phyloP scores from a whole-genome alignment of 192 early-diverging fungal species.

The Oehlia diaphana region DNA sequence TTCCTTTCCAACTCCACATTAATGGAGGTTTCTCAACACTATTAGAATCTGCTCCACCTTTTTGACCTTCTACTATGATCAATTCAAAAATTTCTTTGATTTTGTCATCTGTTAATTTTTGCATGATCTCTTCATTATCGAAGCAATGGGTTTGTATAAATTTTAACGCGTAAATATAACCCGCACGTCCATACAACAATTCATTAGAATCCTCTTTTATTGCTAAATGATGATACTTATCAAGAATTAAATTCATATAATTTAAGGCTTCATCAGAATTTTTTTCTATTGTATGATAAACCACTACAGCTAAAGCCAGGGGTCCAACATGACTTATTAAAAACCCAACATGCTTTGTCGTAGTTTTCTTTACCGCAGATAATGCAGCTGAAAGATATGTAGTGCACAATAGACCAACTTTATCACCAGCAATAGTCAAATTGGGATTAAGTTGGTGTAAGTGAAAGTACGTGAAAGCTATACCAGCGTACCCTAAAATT shows the following conservation, averaged over 20 bases:
- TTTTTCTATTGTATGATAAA: background rate
- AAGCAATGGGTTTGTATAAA: background rate
- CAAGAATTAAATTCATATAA: background rate
- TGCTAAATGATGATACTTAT: background rate
- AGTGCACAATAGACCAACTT: background rate
- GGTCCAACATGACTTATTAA: background rate
- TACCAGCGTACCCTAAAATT: background rate
- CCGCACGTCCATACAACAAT: slow-evolving; percentile 1
- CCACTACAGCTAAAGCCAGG: background rate
- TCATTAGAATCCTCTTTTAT: background rate
- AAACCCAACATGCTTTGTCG: background rate
- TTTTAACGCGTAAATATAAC: background rate
- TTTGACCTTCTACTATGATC: background rate
- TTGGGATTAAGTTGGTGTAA: background rate
- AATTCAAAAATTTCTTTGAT: background rate
- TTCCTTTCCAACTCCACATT: background rate
- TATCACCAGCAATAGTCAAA: background rate
- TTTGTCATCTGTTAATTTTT: background rate
- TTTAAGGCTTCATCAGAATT: background rate
- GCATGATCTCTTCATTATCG: background rate
- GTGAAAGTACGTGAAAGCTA: background rate
- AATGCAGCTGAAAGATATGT: background rate
- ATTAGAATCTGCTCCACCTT: background rate
- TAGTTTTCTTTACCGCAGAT: background rate
- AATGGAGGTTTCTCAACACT: background rate